Evolutionary conservation across 2,329 filamentous ascomycete genomes (phyloP).

Genomic region (Colletotrichum zoysiae): DNA sequence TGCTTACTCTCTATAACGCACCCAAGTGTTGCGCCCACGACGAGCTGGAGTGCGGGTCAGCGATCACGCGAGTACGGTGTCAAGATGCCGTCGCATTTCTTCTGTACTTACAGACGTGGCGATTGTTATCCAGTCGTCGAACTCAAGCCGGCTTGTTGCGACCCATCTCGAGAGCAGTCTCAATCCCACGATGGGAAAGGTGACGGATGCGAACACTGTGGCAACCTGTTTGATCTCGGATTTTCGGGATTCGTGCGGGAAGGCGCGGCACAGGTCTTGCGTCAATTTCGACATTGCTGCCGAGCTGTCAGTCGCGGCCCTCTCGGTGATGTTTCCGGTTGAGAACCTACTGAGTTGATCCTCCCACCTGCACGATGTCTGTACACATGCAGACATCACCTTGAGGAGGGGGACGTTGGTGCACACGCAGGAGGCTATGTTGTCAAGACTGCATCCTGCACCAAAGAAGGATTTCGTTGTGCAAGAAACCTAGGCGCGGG

Average conservation of each 20-base stretch:
- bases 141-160: conserved; percentile 1
- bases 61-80: no score
- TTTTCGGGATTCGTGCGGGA: conserved; percentile 13
- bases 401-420: conserved; percentile 23
- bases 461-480: not conserved
- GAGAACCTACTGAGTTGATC: conserved; percentile 28
- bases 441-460: conserved; percentile 13
- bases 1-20: conserved; percentile 25
- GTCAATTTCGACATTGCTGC: conserved; percentile 13
- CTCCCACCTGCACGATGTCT: conserved; percentile 19
- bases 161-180: conserved; percentile 16
- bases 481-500: not conserved
- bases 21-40: conserved; percentile 9
- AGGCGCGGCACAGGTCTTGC: conserved; percentile 15
- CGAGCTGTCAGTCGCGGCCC: not conserved
- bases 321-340: not conserved
- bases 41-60: not conserved
- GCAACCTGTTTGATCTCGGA: conserved; percentile 26
- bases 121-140: conserved; percentile 33
- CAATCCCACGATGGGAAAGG: conserved; percentile 20
- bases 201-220: conserved; percentile 17
- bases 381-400: conserved; percentile 29
- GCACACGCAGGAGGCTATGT: conserved; percentile 30
- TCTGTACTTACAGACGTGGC: conserved; percentile 12
- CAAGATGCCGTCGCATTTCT: not conserved